phyloP scores from a whole-genome alignment of 305 asterid genomes.

The Nicotiana rustica region DNA sequence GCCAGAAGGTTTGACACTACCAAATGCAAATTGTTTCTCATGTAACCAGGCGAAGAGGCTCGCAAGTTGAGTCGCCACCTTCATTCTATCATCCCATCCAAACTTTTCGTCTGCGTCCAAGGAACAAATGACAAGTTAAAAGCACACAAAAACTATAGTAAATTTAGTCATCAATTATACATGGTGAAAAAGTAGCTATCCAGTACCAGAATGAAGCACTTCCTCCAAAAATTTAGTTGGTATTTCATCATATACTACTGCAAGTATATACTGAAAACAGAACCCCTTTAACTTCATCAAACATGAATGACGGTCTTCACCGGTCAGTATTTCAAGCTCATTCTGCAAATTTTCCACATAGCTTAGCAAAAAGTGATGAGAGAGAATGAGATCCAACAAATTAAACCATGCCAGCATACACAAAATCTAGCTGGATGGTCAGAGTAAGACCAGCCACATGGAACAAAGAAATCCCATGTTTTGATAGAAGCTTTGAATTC shows the following conservation, averaged over 20 bases:
- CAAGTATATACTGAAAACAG: neutral
- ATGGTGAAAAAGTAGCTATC: neutral
- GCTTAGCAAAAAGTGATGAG: neutral
- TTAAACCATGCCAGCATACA: neutral
- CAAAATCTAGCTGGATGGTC: neutral
- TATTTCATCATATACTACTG: neutral
- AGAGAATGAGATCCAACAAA: neutral
- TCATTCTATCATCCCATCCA: neutral
- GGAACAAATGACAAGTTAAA: neutral
- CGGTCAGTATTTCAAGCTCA: neutral
- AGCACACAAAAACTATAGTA: neutral
- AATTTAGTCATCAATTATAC: too few species aligned
- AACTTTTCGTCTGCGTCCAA: neutral
- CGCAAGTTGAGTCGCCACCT: constrained; percentile 11
- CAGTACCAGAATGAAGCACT: neutral
- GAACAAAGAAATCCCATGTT: neutral
- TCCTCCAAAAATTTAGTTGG: neutral
- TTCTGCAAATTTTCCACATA: neutral
- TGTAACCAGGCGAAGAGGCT: neutral
- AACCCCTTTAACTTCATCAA: constrained; percentile 10
- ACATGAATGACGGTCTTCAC: neutral
- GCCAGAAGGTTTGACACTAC: neutral
- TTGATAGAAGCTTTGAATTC: neutral
- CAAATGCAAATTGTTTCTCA: neutral
- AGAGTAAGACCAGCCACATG: neutral